phyloP scores from a whole-genome alignment of 768 basidiomycete species.

The Dentipellis fragilis region DNA sequence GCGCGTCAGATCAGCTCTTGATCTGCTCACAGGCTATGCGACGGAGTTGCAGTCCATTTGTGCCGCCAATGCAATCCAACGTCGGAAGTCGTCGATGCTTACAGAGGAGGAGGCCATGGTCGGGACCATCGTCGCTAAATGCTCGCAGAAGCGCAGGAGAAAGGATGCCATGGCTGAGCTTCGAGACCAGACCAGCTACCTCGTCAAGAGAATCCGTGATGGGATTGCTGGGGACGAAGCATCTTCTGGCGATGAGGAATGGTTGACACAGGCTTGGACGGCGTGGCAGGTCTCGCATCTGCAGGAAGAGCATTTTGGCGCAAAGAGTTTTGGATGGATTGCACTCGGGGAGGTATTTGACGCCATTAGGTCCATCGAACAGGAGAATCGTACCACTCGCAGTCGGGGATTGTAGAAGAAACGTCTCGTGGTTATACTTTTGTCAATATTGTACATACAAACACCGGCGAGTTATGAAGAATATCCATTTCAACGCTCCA shows the following conservation, averaged over 20 bases:
- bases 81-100: slow-evolving; percentile 28
- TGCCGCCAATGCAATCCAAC: slow-evolving; percentile 31
- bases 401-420: no score
- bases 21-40: slow-evolving; percentile 28
- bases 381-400: slow-evolving; percentile 14
- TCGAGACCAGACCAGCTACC: slow-evolving; percentile 41
- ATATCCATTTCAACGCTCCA: background rate
- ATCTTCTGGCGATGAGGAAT: slow-evolving; percentile 23
- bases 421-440: background rate
- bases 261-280: slow-evolving; percentile 41
- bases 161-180: slow-evolving; percentile 44
- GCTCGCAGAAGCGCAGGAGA: slow-evolving; percentile 44
- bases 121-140: slow-evolving; percentile 58
- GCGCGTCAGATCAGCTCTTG: slow-evolving; percentile 2
- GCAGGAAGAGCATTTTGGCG: slow-evolving; percentile 36
- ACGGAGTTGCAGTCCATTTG: slow-evolving; percentile 40
- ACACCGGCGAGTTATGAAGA: no score
- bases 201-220: slow-evolving; percentile 40
- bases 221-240: slow-evolving; percentile 43
- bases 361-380: slow-evolving; percentile 33
- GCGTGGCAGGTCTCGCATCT: slow-evolving; percentile 40
- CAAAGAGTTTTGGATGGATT: slow-evolving; percentile 53
- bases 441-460: background rate
- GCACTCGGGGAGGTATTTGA: slow-evolving; percentile 51
- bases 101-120: slow-evolving; percentile 57